Percentiles rank a stretch among this genome's conserved stretches.
These are phyloP conservation scores for Fragaria vesca DNA, from an alignment of 306 rosid species.

Conservation along the genomic window DNA sequence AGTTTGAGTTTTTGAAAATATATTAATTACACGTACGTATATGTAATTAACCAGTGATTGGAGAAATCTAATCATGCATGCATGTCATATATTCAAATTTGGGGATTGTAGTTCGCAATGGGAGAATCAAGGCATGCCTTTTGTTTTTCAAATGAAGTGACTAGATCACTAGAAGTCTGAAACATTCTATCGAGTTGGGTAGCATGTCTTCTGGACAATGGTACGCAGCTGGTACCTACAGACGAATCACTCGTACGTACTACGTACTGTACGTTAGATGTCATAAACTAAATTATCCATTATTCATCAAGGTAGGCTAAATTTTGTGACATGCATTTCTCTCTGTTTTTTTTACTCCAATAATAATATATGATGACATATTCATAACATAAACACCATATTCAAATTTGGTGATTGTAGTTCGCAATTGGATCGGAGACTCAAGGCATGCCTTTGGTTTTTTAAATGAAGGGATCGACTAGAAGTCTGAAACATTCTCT, in stretches of 20 bases:
- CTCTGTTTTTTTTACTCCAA: background rate
- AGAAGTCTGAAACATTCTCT: background rate
- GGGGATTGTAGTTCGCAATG: background rate
- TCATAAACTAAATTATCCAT: background rate
- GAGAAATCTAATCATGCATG: background rate
- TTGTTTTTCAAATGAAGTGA: constrained; percentile 18
- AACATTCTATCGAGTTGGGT: constrained; percentile 15
- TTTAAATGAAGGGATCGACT: constrained; percentile 4
- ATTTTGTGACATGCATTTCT: background rate
- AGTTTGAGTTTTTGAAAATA: constrained; percentile 25
- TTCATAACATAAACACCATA: background rate
- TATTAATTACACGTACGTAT: background rate
- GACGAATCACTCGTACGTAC: background rate
- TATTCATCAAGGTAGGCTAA: background rate
- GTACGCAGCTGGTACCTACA: background rate
- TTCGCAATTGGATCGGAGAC: background rate
- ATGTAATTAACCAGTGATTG: background rate
- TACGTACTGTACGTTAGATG: background rate
- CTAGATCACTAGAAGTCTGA: background rate
- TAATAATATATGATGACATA: background rate
- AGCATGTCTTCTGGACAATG: constrained; percentile 12
- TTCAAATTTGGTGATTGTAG: constrained; percentile 3
- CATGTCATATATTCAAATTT: background rate
- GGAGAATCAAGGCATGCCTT: constrained; percentile 3
- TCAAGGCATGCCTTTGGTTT: background rate